phyloP scores from a whole-genome alignment of 129 eudicot genomes.

The Flaveria linearis region DNA sequence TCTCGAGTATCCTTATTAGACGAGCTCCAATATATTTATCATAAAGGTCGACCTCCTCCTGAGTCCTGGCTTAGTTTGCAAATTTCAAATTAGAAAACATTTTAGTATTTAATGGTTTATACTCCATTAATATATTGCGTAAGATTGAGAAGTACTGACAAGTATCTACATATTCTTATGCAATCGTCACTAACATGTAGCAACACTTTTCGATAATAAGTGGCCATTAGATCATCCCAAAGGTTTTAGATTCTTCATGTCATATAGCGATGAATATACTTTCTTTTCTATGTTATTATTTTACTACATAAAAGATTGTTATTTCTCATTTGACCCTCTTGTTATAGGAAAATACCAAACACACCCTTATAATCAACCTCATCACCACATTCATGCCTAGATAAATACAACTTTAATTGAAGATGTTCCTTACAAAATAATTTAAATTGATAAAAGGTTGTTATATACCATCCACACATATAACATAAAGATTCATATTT shows the following conservation, averaged over 20 bases:
- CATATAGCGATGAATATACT: constrained; percentile 29
- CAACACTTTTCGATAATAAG: constrained; percentile 24
- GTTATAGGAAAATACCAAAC: neutral
- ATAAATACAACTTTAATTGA: neutral
- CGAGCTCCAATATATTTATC: too few relatives aligned
- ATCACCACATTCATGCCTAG: neutral
- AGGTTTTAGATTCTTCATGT: constrained; percentile 37
- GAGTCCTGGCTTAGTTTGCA: neutral
- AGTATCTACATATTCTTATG: constrained; percentile 23
- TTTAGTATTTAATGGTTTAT: constrained; percentile 19
- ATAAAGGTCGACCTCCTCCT: neutral
- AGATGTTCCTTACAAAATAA: neutral
- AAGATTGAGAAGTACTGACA: constrained; percentile 30
- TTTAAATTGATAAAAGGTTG: neutral
- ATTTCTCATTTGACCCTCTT: neutral
- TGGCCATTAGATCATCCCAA: constrained; percentile 47
- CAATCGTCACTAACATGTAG: constrained; percentile 24
- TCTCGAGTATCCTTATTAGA: too few relatives aligned
- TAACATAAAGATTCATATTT: too few relatives aligned
- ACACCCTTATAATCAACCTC: neutral
- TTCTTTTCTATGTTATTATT: constrained; percentile 12
- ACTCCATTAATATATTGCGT: neutral
- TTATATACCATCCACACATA: neutral
- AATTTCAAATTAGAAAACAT: neutral
- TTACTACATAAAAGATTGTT: constrained; percentile 4